A percentile compares a stretch with the other conserved stretches of the same genome.
phyloP scores from a whole-genome alignment of 331 rosid species.

The Spiraea crenata region DNA sequence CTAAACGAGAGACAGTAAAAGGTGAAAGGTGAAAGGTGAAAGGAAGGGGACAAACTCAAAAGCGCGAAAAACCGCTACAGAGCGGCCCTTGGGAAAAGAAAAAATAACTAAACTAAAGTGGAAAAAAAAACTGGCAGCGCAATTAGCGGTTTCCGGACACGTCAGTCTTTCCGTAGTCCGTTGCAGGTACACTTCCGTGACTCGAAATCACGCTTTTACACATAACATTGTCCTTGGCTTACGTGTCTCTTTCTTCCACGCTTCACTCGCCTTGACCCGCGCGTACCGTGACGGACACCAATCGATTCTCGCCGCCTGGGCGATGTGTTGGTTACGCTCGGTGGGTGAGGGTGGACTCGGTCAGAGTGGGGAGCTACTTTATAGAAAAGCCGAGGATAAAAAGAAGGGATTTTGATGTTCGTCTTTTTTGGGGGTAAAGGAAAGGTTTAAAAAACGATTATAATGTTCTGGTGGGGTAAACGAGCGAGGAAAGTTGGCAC shows the following conservation, averaged over 20 bases:
- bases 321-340: neutral
- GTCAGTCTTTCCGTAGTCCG: slow-evolving; percentile 29
- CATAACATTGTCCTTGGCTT: slow-evolving; percentile 2
- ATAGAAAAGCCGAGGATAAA: neutral
- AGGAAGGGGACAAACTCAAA: neutral
- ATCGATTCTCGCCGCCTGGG: too few relatives aligned
- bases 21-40: neutral
- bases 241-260: neutral
- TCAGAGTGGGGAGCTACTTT: neutral
- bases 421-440: neutral
- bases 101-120: too few relatives aligned
- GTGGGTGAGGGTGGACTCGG: neutral
- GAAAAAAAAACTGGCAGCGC: slow-evolving; percentile 16
- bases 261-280: neutral
- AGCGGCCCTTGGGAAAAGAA: neutral
- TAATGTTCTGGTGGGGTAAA: neutral
- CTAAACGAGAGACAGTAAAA: too few relatives aligned
- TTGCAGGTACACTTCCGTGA: slow-evolving; percentile 37
- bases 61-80: neutral
- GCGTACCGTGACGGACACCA: neutral
- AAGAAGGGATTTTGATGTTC: slow-evolving; percentile 1
- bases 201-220: slow-evolving; percentile 6
- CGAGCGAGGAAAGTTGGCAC: neutral
- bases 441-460: too few relatives aligned
- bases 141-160: slow-evolving; percentile 24